These are phyloP conservation scores for Grammothele lineata DNA, from an alignment of 768 basidiomycete genomes.

Conservation along the genomic window DNA sequence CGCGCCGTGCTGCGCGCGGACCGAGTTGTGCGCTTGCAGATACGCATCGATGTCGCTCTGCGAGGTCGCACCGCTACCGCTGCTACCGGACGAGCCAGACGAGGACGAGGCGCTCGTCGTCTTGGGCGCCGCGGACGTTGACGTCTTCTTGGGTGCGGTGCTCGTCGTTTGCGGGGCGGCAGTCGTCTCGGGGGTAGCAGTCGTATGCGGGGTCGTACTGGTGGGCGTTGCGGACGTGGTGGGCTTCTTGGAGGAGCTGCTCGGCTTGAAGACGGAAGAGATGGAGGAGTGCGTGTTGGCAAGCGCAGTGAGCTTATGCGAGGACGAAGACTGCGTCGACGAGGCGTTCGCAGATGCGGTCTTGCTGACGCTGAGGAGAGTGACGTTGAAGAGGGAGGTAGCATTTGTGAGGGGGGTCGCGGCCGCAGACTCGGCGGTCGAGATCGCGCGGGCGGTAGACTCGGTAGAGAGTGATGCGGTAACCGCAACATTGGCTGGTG, in stretches of 20 bases:
- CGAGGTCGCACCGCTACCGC: slow-evolving; percentile 23
- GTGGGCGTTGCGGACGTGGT: slow-evolving; percentile 8
- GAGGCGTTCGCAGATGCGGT: slow-evolving; percentile 6
- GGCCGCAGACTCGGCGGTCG: slow-evolving; percentile 7
- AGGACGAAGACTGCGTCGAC: slow-evolving; percentile 2
- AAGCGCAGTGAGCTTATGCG: slow-evolving; percentile 6
- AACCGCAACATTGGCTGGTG: slow-evolving; percentile 3
- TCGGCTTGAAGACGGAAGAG: not conserved
- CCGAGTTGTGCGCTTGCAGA: slow-evolving; percentile 56
- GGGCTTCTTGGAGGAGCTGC: not conserved
- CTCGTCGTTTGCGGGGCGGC: slow-evolving; percentile 15
- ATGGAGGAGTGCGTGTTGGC: not conserved
- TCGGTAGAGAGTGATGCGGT: slow-evolving; percentile 2
- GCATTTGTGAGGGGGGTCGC: slow-evolving; percentile 2
- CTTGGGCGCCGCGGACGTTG: slow-evolving; percentile 1
- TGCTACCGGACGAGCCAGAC: not conserved
- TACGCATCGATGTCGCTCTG: slow-evolving; percentile 48
- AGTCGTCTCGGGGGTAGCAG: slow-evolving; percentile 17
- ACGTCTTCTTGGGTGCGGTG: slow-evolving; percentile 7
- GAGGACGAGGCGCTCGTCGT: not conserved
- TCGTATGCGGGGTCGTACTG: slow-evolving; percentile 18
- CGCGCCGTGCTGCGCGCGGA: slow-evolving; percentile 65
- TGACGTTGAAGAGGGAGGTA: slow-evolving; percentile 8
- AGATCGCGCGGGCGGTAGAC: slow-evolving; percentile 8
- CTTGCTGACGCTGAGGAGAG: not conserved